Conservation (phyloP, 2,329 filamentous ascomycete species). For the Penicillium sp. region DNA sequence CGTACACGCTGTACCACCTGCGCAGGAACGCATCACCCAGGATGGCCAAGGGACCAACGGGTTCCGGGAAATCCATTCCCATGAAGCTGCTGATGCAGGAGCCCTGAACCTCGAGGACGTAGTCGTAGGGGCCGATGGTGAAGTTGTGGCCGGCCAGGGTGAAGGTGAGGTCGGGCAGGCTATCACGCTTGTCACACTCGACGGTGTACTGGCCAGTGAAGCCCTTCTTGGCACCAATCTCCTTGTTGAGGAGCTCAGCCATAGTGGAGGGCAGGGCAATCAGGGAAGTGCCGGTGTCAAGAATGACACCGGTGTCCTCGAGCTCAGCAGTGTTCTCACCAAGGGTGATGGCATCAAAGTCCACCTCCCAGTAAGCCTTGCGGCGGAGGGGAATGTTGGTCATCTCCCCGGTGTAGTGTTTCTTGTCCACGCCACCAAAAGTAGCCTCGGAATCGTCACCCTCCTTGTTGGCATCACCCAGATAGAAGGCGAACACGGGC, state of each 20-base stretch:
- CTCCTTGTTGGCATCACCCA: conserved; percentile 71
- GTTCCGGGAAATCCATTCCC: conserved; percentile 88
- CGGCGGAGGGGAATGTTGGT: conserved; percentile 92
- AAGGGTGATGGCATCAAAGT: conserved; percentile 87
- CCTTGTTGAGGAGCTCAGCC: conserved; percentile 92
- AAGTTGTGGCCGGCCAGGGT: conserved; percentile 90
- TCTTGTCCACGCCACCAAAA: conserved; percentile 85
- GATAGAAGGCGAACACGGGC: conserved; percentile 95
- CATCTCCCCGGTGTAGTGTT: conserved; percentile 81
- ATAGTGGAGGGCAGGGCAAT: conserved; percentile 90
- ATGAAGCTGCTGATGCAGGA: conserved; percentile 97
- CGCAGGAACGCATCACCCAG: conserved; percentile 69
- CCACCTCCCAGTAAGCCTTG: conserved; percentile 99
- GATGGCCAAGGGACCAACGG: conserved; percentile 88
- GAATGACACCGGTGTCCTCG: conserved; percentile 91
- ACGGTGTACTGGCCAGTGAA: conserved; percentile 96
- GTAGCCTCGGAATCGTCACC: conserved; percentile 79
- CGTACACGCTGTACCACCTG: conserved; percentile 83
- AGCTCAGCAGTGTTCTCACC: conserved; percentile 84
- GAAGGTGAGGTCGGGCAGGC: conserved; percentile 88
- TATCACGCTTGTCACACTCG: conserved; percentile 81
- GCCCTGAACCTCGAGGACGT: conserved; percentile 92
- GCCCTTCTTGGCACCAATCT: conserved; percentile 97
- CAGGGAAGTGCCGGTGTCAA: conserved; percentile 97
- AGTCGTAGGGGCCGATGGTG: conserved; percentile 83